Conservation (phyloP, 768 basidiomycete genomes). For the Pleurotus platypus region DNA sequence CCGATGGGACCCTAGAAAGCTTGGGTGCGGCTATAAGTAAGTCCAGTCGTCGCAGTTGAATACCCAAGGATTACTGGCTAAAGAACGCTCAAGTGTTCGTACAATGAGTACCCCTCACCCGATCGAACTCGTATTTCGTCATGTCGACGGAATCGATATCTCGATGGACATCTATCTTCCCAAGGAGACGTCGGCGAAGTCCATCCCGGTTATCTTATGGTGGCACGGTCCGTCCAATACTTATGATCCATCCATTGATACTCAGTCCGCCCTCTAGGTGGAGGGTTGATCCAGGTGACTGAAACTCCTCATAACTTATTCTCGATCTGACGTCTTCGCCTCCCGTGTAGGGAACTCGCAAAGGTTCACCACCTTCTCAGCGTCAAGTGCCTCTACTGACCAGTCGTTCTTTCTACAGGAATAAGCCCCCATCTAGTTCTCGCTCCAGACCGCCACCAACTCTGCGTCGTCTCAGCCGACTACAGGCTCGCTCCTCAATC, state of each 20-base stretch:
- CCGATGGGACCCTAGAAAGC: too few species aligned
- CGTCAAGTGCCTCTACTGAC: not conserved
- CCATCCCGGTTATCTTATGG: conserved; percentile 4
- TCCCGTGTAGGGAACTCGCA: conserved; percentile 20
- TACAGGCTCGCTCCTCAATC: conserved; percentile 35
- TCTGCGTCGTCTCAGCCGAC: conserved; percentile 30
- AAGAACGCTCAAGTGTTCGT: too few species aligned
- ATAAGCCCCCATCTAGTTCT: conserved; percentile 30
- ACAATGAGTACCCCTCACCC: conserved; percentile 1
- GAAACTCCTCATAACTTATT: not conserved
- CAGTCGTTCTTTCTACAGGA: conserved; percentile 13
- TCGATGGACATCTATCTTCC: conserved; percentile 6
- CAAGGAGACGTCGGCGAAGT: not conserved
- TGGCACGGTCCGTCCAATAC: conserved; percentile 5
- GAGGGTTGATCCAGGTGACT: conserved; percentile 4
- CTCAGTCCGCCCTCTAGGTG: not conserved
- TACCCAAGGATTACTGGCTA: too few species aligned
- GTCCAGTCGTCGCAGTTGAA: too few species aligned
- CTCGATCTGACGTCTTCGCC: not conserved
- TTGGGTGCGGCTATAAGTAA: too few species aligned
- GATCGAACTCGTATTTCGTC: conserved; percentile 2
- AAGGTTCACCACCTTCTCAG: conserved; percentile 13
- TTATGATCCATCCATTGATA: conserved; percentile 6
- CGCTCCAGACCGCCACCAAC: conserved; percentile 26
- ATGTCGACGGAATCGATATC: conserved; percentile 3